These are phyloP conservation scores for Diaporthe eres DNA, from an alignment of 2,329 filamentous ascomycete species.

Conservation along the genomic window DNA sequence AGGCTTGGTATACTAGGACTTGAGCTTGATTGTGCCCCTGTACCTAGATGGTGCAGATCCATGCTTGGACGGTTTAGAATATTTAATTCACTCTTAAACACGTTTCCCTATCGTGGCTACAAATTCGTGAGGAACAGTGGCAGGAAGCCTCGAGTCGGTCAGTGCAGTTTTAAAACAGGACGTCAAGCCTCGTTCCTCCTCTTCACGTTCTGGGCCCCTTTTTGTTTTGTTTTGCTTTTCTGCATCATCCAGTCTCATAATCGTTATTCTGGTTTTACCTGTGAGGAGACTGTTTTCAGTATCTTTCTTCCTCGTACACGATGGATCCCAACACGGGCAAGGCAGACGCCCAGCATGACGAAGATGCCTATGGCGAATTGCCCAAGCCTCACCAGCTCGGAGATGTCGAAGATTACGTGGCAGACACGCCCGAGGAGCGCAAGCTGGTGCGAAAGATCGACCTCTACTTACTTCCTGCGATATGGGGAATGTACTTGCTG, in stretches of 20 bases:
- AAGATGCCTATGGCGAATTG: conserved; percentile 18
- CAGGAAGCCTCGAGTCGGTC: conserved; percentile 6
- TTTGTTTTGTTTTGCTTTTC: not conserved
- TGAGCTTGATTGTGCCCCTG: not conserved
- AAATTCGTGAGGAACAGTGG: not conserved
- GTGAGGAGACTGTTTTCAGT: not conserved
- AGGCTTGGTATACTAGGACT: conserved; percentile 4
- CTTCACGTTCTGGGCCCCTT: not conserved
- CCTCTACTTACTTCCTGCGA: conserved; percentile 55
- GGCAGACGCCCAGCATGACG: conserved; percentile 21
- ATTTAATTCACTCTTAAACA: conserved; percentile 1
- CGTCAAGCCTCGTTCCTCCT: not conserved
- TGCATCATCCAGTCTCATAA: not conserved
- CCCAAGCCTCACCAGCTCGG: conserved; percentile 19
- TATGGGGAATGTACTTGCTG: conserved; percentile 58
- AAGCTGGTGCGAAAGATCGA: conserved; percentile 54
- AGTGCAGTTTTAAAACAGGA: not conserved
- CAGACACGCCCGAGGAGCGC: conserved; percentile 36
- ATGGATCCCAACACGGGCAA: conserved; percentile 34
- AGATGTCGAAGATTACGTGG: conserved; percentile 20
- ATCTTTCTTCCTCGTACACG: not conserved
- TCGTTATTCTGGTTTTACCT: not conserved
- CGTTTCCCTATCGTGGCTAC: not conserved
- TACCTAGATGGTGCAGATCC: not conserved
- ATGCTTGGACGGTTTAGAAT: not conserved